phyloP scores from a whole-genome alignment of 768 basidiomycete genomes.

The Serendipita sp. region DNA sequence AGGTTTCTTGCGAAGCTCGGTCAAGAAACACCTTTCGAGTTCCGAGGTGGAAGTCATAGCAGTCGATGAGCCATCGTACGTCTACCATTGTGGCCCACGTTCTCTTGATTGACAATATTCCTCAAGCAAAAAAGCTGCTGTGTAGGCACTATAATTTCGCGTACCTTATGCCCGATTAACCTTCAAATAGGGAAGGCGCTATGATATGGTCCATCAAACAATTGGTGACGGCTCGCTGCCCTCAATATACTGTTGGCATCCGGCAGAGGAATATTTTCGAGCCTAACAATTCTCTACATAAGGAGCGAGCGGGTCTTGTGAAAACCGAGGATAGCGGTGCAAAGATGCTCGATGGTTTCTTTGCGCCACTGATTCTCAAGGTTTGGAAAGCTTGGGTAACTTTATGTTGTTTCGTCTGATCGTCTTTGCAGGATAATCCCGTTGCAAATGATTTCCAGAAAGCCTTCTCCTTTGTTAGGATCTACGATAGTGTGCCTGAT shows the following conservation, averaged over 20 bases:
- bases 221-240: background rate
- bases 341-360: background rate
- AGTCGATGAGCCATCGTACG: too few species aligned
- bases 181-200: background rate
- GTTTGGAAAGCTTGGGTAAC: too few species aligned
- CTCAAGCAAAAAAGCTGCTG: background rate
- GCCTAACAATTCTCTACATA: background rate
- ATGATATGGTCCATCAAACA: slow-evolving; percentile 5
- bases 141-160: background rate
- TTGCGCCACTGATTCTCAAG: background rate
- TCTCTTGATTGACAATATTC: too few species aligned
- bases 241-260: background rate
- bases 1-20: too few species aligned
- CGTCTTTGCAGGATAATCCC: background rate
- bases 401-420: too few species aligned
- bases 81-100: too few species aligned
- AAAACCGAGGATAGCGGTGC: background rate
- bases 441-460: background rate
- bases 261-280: background rate
- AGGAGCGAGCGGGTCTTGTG: background rate
- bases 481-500: background rate
- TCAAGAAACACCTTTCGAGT: too few species aligned
- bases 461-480: background rate
- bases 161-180: background rate
- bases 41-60: too few species aligned